Evolutionary conservation across 371 early-diverging fungal genomes (phyloP), one percentile per base, ranked within the genome.

Genomic region (Smittium mucronatum): DNA sequence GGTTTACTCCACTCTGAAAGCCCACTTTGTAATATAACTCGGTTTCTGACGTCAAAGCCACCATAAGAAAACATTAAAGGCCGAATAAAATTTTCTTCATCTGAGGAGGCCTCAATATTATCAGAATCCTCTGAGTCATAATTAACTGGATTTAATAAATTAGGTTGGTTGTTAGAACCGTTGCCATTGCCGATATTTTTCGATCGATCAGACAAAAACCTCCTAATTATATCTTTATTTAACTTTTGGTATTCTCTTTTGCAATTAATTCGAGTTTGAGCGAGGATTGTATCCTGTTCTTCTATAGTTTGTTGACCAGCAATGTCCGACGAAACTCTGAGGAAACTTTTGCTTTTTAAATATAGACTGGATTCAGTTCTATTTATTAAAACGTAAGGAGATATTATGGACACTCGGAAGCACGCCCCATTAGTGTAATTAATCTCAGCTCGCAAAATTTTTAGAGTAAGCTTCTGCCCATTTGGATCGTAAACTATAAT

Each of bases 51-150:
- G 65, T 94, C 93, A 61, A 83, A 82, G 47, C 81, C 87, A 0
- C 90, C 89, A 75, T 94, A 96, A 5, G 95, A 94, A 75, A 94
- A 96, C 94, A 98, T 92, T 57, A 93, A 85, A 8, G 98, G 96
- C 30, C 84, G 78, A 1, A 85, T 81, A 0, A 11, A 21, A 31
- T 59, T 67, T 2, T 26, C 59, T 5, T 21, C 26, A 16, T 5
- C 5, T 2, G 26, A 2, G 5, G 8, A 59, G 2, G 15, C 8
- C 2, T 59, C n/a, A 59, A 21, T 5, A 5, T 59, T 28, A 26
- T 59, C 5, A 47, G 5, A 5, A 47, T 47, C 47, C 11, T 47
- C 47, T 11, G 47, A 47, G 47, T 47, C 59, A n/a, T 16, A 28
- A 2, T 2, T n/a, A 26, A 16, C 26, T 5, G 26, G 26, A 59